Base-by-base conservation (phyloP, 2,329 filamentous ascomycete species). In the Botrytis hyacinthi region DNA sequence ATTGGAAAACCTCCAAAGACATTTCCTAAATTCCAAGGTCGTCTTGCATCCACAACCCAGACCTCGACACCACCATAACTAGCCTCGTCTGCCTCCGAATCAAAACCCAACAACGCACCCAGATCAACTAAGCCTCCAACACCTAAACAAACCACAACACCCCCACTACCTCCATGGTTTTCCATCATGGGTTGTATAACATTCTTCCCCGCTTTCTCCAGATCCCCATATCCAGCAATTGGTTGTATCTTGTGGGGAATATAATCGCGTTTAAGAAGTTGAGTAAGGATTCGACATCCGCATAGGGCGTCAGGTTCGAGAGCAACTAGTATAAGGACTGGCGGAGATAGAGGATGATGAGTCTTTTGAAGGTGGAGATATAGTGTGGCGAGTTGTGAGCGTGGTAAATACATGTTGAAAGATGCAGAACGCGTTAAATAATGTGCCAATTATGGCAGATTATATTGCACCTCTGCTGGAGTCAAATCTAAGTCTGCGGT, bases 181-280 rank as follows among this genome's bases (percentile, higher is more conserved):
- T 92, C 91, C 86, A 94, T 95, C 93, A 98, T 94, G 18, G 94
- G 94, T 72, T 86, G 87, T 59, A 98, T 92, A 62, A 97, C 86
- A 77, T 95, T 90, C 80, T 89, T 88, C 63, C 95, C 95, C 35
- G 92, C 92, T 78, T 90, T 91, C 80, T 93, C 88, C 65, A 99
- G 89, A 82, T 98, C 96, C 77, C 90, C 91, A 89, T 98, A 98
- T 72, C 96, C 96, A 32, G 93, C 90, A 72, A 99, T 92, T 1
- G 96, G 96, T 80, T 98, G 93, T 80, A 98, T 97, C 84, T 98
- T 98, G 85, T 98, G 95, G 22, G 92, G 93, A 78, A 99, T 97
- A 81, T 97, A 98, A 85, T 99, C 96, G 86, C 95, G 92, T 84
- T 97, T 98, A 75, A 99, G 87, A n/a, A 99, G 87, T 69, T 92